Evolutionary conservation across 2,329 filamentous ascomycete genomes (phyloP).

Genomic region (Aureobasidium sp.): DNA sequence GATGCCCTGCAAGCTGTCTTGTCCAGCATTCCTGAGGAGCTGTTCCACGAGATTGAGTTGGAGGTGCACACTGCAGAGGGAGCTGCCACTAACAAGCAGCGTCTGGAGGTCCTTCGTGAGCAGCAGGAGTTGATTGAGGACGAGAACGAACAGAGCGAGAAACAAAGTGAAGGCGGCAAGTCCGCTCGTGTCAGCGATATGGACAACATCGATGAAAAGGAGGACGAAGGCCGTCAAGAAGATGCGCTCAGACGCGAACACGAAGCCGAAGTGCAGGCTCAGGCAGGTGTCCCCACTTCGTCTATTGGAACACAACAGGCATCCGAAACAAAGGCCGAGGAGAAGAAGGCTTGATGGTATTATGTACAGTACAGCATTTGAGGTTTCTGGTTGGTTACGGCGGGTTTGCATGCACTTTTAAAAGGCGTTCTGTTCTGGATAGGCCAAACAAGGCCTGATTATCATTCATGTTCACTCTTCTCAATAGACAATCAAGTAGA

Average conservation of each 20-base stretch:
- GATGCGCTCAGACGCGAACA: constrained; percentile 23
- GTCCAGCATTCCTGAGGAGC: constrained; percentile 90
- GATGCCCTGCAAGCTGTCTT: constrained; percentile 88
- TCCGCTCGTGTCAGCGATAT: constrained; percentile 55
- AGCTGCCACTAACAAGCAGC: constrained; percentile 96
- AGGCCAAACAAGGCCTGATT: background rate
- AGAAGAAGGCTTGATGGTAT: constrained; percentile 11
- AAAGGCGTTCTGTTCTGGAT: constrained; percentile 1
- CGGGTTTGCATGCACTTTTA: background rate
- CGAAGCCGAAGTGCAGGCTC: constrained; percentile 20
- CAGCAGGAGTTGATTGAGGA: constrained; percentile 68
- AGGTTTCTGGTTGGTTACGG: background rate
- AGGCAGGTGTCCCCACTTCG: background rate
- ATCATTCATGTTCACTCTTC: background rate
- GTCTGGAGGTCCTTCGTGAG: constrained; percentile 95
- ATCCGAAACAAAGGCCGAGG: constrained; percentile 1
- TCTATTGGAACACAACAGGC: background rate
- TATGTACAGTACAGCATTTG: constrained; percentile 1
- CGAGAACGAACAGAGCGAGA: too few species aligned
- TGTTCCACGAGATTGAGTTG: constrained; percentile 99
- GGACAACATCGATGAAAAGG: constrained; percentile 92
- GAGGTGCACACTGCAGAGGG: constrained; percentile 96
- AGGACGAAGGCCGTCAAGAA: constrained; percentile 45
- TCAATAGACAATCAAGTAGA: background rate
- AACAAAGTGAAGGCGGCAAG: constrained; percentile 26